Base-by-base conservation (phyloP, 768 basidiomycete species). In the Tubosaeta sp. region DNA sequence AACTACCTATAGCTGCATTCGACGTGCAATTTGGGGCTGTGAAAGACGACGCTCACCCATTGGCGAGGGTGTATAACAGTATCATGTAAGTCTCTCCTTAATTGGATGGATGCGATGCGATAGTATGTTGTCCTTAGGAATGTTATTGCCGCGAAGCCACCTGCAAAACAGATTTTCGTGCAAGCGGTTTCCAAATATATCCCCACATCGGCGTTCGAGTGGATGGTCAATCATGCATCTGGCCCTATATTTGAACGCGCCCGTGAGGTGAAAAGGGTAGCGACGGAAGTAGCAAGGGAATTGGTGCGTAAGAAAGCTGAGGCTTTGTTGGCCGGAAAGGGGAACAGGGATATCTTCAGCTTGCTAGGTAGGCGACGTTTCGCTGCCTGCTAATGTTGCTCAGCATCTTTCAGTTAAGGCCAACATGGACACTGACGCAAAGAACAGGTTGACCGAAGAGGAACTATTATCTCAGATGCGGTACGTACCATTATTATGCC, bases 1-100 rank as follows among this genome's bases (percentile, higher is more conserved):
- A 29, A 30, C 22, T 18, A 16, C 25, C 25, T 21, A 22, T 24
- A 68, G 78, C 74, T 46, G 77, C 76, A 35, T 81, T 81, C 53
- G 79, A 79, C 46, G 72, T 79, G 55, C 69, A 69, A 25, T 79
- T 80, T 34, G 44, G 30, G 1, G 34, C 51, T 16, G 9, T 60
- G 29, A 12, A 53, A 13, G 40, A 59, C 16, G 44, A 52, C 31
- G 21, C 32, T 4, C 56, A 61, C 4, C 56, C 59, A 6, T 9
- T 63, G 13, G 40, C 30, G 10, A 54, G 5, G 13, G 42, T 32
- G 19, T 64, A 54, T 22, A 14, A 42, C 9, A 61, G 50, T 36
- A 8, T 56, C 12, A 0, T 49, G 61, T 62, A 13, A 13, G 59
- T 54, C 16, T 27, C 4, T 36, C 22, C 41, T 16, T 45, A 21